phyloP scores from a whole-genome alignment of 108 stramenopile genomes.

The Cyclotella distinguenda region DNA sequence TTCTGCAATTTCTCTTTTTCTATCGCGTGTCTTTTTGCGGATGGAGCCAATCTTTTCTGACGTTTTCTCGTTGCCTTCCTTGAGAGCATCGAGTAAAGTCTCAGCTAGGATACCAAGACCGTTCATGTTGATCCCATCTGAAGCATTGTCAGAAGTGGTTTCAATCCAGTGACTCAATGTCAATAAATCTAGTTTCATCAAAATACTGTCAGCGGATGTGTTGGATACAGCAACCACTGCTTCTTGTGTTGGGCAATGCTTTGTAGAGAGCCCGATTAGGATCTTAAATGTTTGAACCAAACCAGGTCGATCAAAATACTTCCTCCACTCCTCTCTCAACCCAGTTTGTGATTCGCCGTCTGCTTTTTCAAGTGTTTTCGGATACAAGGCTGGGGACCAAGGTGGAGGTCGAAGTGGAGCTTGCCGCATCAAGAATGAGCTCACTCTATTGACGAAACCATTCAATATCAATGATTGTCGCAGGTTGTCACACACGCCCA shows the following conservation, averaged over 20 bases:
- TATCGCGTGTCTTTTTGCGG: constrained; percentile 63
- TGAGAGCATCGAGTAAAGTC: constrained; percentile 75
- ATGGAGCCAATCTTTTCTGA: constrained; percentile 39
- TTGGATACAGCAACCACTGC: constrained; percentile 23
- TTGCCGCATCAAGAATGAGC: constrained; percentile 47
- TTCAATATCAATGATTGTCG: constrained; percentile 60
- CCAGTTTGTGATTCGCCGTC: neutral
- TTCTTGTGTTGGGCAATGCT: constrained; percentile 60
- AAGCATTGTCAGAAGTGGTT: constrained; percentile 71
- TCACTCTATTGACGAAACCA: constrained; percentile 65
- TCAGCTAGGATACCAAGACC: constrained; percentile 76
- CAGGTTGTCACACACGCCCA: constrained; percentile 72
- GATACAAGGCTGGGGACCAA: constrained; percentile 78
- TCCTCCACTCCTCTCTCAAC: constrained; percentile 52
- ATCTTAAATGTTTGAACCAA: constrained; percentile 64
- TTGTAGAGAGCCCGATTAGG: constrained; percentile 61
- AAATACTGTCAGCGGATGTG: too few relatives aligned
- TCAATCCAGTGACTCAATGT: constrained; percentile 82
- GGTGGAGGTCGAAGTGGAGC: constrained; percentile 67
- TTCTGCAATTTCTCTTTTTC: constrained; percentile 81
- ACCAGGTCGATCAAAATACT: constrained; percentile 61
- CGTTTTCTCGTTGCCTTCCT: constrained; percentile 44
- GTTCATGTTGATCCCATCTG: constrained; percentile 47
- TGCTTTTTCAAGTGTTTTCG: constrained; percentile 18
- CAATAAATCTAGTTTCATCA: constrained; percentile 47